A percentile compares a stretch with the other conserved stretches of the same genome.
Conservation (phyloP, 768 basidiomycete genomes). For the Tylopilus plumbeoviolaceoides region DNA sequence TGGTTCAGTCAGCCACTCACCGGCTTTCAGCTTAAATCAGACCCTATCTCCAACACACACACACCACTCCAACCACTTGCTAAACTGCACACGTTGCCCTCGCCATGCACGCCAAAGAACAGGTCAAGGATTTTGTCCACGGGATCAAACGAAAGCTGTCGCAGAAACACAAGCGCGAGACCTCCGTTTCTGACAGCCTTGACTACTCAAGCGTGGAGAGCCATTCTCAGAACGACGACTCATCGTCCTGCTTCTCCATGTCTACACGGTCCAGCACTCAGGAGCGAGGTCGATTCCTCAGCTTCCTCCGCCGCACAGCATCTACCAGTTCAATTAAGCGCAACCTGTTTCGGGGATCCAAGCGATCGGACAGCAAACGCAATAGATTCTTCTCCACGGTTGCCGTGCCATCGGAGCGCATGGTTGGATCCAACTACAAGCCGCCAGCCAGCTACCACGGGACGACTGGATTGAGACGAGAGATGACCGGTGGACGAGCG, state of each 20-base stretch:
- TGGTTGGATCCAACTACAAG: background rate
- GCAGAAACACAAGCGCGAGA: constrained; percentile 19
- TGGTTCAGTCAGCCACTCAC: background rate
- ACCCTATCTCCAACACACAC: background rate
- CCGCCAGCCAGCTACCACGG: background rate
- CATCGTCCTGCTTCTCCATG: constrained; percentile 17
- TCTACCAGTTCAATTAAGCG: constrained; percentile 8
- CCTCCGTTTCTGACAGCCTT: constrained; percentile 8
- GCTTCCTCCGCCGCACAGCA: constrained; percentile 16
- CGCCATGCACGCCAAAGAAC: constrained; percentile 30
- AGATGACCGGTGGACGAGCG: background rate
- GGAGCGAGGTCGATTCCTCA: constrained; percentile 5
- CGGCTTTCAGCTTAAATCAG: too few relatives aligned
- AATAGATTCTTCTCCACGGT: constrained; percentile 18
- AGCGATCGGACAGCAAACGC: constrained; percentile 6
- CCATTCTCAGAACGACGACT: constrained; percentile 2
- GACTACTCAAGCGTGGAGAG: constrained; percentile 17
- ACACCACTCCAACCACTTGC: background rate
- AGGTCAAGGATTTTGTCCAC: constrained; percentile 28
- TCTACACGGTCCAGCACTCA: constrained; percentile 5
- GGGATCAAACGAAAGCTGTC: constrained; percentile 32
- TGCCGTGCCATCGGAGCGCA: background rate
- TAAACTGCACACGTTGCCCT: background rate
- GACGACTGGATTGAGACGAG: background rate
- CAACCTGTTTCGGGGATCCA: constrained; percentile 8